phyloP scores from a whole-genome alignment of 768 basidiomycete genomes.

The Suillus fuscotomentosus region DNA sequence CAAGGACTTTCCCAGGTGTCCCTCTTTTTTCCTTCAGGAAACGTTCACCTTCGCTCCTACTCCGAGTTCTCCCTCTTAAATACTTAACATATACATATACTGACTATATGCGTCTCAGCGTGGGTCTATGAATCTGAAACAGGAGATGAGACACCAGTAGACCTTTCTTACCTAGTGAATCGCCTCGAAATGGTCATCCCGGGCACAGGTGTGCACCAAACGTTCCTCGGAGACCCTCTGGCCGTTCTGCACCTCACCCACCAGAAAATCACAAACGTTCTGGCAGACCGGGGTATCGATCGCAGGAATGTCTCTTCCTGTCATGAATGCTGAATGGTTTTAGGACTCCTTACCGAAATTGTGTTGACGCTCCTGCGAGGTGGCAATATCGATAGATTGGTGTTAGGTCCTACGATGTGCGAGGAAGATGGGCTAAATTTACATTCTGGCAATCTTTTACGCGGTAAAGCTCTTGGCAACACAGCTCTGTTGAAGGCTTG shows the following conservation, averaged over 20 bases:
- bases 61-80: background rate
- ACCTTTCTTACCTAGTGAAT: constrained; percentile 34
- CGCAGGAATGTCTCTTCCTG: constrained; percentile 30
- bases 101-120: constrained; percentile 28
- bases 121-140: constrained; percentile 40
- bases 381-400: constrained; percentile 43
- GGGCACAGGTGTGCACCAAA: constrained; percentile 4
- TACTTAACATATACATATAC: background rate
- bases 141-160: constrained; percentile 40
- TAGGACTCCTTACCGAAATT: constrained; percentile 48
- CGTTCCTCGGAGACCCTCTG: constrained; percentile 3
- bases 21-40: background rate
- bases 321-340: constrained; percentile 18
- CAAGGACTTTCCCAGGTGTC: background rate
- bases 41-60: background rate
- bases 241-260: constrained; percentile 19
- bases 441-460: constrained; percentile 39
- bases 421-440: constrained; percentile 53
- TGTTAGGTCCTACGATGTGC: constrained; percentile 44
- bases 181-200: constrained; percentile 38
- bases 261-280: constrained; percentile 40
- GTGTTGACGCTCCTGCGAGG: constrained; percentile 45
- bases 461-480: constrained; percentile 31
- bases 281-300: constrained; percentile 23
- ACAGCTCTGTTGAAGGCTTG: constrained; percentile 2